phyloP scores from a whole-genome alignment of 2,329 filamentous ascomycete genomes.

The Tricladium varicosporioides region DNA sequence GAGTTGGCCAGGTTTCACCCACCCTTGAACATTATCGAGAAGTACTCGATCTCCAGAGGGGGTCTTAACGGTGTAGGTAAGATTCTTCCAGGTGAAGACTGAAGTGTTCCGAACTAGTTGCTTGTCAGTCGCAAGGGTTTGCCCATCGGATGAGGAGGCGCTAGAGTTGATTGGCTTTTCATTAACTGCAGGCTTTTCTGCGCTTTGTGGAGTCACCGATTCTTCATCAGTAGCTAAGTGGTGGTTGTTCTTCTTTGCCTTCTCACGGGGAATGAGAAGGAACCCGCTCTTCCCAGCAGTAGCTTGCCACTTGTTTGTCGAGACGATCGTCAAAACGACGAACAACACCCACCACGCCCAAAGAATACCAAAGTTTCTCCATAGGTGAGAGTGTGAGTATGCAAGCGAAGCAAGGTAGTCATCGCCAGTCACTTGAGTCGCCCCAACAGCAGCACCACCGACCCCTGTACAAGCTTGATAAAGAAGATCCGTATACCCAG shows the following conservation, averaged over 20 bases:
- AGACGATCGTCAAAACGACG: constrained; percentile 54
- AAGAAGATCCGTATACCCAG: constrained; percentile 42
- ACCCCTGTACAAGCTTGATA: constrained; percentile 58
- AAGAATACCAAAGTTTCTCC: constrained; percentile 61
- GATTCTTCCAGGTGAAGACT: constrained; percentile 72
- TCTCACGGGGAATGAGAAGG: constrained; percentile 62
- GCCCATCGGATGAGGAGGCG: constrained; percentile 15
- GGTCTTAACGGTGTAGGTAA: constrained; percentile 65
- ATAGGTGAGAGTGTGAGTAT: constrained; percentile 51
- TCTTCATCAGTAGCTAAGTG: constrained; percentile 48
- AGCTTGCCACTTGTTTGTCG: constrained; percentile 56
- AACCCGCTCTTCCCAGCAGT: constrained; percentile 50
- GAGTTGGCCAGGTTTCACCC: constrained; percentile 63
- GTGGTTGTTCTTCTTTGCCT: constrained; percentile 41
- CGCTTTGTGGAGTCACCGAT: constrained; percentile 18
- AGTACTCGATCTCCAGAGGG: constrained; percentile 62
- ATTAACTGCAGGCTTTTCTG: constrained; percentile 13
- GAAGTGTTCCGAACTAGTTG: constrained; percentile 61
- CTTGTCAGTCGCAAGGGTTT: constrained; percentile 38
- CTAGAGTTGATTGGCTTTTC: constrained; percentile 8
- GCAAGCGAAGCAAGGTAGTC: constrained; percentile 55
- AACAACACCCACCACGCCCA: constrained; percentile 63
- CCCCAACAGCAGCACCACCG: constrained; percentile 50
- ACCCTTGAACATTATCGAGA: constrained; percentile 77
- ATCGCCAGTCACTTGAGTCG: constrained; percentile 53